Base-by-base conservation (phyloP, 768 basidiomycete genomes). In the Lactarius pseudohatsudake region DNA sequence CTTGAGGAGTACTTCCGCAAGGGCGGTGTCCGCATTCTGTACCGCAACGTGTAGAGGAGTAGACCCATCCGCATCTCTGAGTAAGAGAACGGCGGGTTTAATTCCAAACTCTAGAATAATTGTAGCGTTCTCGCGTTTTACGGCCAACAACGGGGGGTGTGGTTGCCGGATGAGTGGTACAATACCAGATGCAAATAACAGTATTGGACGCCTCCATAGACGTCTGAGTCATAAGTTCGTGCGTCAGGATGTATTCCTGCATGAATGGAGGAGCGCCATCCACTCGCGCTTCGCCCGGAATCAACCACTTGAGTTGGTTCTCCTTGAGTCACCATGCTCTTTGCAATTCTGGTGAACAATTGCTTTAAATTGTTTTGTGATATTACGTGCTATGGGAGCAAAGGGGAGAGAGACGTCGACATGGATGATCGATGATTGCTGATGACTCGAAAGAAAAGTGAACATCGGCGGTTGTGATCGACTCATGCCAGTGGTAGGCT, bases 161-260 rank as follows among this genome's bases (percentile, higher is more conserved):
- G 56, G 63, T 22, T 18, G 54, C 59, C 28, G 38, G 47, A 34
- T 50, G 28, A 71, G 61, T 28, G 2, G 54, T 22, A 22, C 28
- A 32, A 30, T 38, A 20, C 40, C 34, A 45, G 22, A 47, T 64
- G 4, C 26, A 22, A 28, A 18, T 22, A 20, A 30, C 9, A 71
- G 13, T 85, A 61, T 83, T 82, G n/a, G 77, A 71, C 3, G 64
- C 26, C 26, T 26, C 26, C 26, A 26, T 26, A 26, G 26, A 26
- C 26, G 26, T 26, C 26, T 26, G 26, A 26, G 26, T 26, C 32
- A 87, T 72, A 2, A 87, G 69, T 0, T 72, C 71, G 56, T 82
- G 79, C 43, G 75, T 81, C 16, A 81, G 73, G 92, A 88, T 73
- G 75, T 89, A 95, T 71, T 85, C 83, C 75, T 87, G 89, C 68